These are phyloP conservation scores for Breviolum minutum DNA, from an alignment of 73 alveolate species.

Conservation along the genomic window DNA sequence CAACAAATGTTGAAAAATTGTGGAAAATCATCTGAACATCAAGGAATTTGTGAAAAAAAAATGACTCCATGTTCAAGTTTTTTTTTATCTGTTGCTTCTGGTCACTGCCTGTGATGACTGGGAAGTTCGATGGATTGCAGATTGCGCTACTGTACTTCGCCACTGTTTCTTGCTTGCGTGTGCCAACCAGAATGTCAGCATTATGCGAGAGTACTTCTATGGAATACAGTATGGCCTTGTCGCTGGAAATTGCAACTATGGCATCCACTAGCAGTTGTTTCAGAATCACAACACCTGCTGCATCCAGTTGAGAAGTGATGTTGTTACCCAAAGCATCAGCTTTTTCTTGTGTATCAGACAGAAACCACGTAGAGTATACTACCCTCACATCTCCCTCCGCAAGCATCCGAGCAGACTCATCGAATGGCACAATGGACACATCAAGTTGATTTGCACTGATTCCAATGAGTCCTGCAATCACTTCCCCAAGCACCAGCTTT, in stretches of 20 bases:
- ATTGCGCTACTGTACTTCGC: not conserved
- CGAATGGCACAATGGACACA: not conserved
- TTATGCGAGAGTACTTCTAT: slow-evolving; percentile 19
- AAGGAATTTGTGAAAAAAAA: not conserved
- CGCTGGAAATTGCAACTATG: not conserved
- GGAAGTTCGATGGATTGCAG: not conserved
- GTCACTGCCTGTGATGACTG: slow-evolving; percentile 35
- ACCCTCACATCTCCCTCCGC: slow-evolving; percentile 16
- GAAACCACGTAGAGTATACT: not conserved
- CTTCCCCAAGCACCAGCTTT: slow-evolving; percentile 15
- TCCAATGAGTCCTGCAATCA: slow-evolving; percentile 16
- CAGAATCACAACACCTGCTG: slow-evolving; percentile 1
- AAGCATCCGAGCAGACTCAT: not conserved
- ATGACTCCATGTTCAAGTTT: too few species aligned
- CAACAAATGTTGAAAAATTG: not conserved
- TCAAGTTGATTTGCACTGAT: not conserved
- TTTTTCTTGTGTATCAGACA: slow-evolving; percentile 26
- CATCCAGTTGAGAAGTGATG: slow-evolving; percentile 53
- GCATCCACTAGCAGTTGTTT: slow-evolving; percentile 19
- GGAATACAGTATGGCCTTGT: slow-evolving; percentile 3
- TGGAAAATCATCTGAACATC: not conserved
- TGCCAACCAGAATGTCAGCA: slow-evolving; percentile 44
- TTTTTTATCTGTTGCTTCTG: too few species aligned
- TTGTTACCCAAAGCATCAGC: slow-evolving; percentile 30
- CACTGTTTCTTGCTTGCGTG: slow-evolving; percentile 38